Evolutionary conservation across 805 yeast genomes (phyloP), one percentile per base, ranked within the genome.

Genomic region (Suhomyces sp.): DNA sequence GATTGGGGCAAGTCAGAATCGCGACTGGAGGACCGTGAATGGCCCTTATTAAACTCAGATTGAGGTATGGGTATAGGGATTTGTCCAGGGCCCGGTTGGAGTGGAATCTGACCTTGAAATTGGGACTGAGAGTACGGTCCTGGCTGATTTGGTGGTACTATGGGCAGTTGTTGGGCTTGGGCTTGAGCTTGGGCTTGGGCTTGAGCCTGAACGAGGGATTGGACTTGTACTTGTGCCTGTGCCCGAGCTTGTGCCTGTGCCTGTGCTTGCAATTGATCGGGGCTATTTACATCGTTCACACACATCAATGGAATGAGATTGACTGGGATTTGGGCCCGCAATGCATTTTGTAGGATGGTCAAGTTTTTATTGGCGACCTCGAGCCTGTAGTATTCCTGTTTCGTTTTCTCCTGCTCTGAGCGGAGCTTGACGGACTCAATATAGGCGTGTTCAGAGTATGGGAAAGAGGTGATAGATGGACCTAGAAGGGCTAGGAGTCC

Each of bases 361-460:
- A 83, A 59, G 15, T 83, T 73, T 37, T 74, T 72, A 26, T 73
- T 72, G 17, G 82, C 67, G 25, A 72, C 62, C 52, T 88, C 95
- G 14, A 81, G 63, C 35, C 72, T 74, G 54, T 83, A 82, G 47
- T 69, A 81, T 46, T 83, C 93, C 55, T 88, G 96, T 45, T 82
- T 83, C 2, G 96, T 83, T 28, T 74, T 70, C 54, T 90, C 96
- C 51, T 83, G 91, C 53, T 87, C 88, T 3, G 77, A 56, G 34
- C 79, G 70, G 19, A 83, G 69, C 21, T 70, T 68, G 23, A 87
- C 58, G 0, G 88, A 80, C 43, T 74, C 77, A 17, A 67, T 55
- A 19, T 81, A 67, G 3, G 88, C 72, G 6, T 68, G 65, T 36
- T 82, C 83, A 6, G 81, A 63, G 48, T 65, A 71, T 0, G 79